These are phyloP conservation scores for Hanseniaspora uvarum DNA, from an alignment of 1,139 yeast species.

Conservation along the genomic window DNA sequence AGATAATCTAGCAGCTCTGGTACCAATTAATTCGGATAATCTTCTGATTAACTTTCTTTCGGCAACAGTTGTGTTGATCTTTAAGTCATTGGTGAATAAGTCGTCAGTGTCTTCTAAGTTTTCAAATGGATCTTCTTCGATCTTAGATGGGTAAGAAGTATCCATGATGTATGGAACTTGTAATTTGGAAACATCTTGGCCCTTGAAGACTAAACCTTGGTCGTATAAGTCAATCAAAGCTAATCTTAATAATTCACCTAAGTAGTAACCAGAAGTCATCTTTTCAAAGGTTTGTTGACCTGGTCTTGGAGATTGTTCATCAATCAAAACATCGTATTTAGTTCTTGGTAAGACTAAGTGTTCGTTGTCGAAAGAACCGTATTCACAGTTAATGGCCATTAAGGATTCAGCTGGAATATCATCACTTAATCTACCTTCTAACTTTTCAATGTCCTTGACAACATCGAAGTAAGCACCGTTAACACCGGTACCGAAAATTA, in stretches of 20 bases:
- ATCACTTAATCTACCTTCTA: slow-evolving; percentile 55
- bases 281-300: slow-evolving; percentile 94
- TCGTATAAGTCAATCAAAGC: slow-evolving; percentile 63
- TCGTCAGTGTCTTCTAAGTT: slow-evolving; percentile 67
- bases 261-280: slow-evolving; percentile 93
- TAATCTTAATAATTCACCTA: slow-evolving; percentile 84
- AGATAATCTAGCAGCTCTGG: slow-evolving; percentile 83
- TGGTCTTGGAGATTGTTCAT: slow-evolving; percentile 85
- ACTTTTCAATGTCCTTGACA: slow-evolving; percentile 66
- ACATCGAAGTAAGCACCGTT: slow-evolving; percentile 92
- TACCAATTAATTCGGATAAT: slow-evolving; percentile 78
- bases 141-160: slow-evolving; percentile 74
- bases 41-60: slow-evolving; percentile 80
- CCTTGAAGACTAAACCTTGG: slow-evolving; percentile 55
- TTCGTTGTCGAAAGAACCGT: slow-evolving; percentile 94
- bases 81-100: slow-evolving; percentile 50
- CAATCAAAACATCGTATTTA: slow-evolving; percentile 70
- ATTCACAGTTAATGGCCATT: slow-evolving; percentile 97
- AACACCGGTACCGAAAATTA: slow-evolving; percentile 96
- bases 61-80: slow-evolving; percentile 54
- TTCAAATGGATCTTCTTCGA: slow-evolving; percentile 86
- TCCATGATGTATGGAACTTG: slow-evolving; percentile 62
- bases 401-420: slow-evolving; percentile 57
- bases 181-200: slow-evolving; percentile 55
- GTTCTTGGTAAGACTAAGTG: slow-evolving; percentile 79